These are phyloP conservation scores for Rosa hybrid DNA, from an alignment of 331 rosid genomes.

Conservation along the genomic window DNA sequence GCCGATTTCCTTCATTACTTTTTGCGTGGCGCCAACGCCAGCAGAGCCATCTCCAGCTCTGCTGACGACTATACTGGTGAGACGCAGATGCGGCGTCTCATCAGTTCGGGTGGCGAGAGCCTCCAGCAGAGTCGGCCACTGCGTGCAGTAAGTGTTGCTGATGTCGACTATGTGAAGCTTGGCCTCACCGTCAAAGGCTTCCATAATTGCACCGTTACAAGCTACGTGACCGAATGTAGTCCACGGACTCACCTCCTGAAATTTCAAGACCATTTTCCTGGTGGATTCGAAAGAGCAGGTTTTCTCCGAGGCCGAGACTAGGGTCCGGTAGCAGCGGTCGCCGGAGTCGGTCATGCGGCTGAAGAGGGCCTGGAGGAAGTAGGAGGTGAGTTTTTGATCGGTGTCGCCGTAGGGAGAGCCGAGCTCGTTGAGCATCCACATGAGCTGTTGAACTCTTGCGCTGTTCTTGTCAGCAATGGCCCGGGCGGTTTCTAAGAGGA, in stretches of 20 bases:
- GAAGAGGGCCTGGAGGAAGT: conserved; percentile 83
- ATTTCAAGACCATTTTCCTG: conserved; percentile 66
- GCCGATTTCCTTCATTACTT: conserved; percentile 78
- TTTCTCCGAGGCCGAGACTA: conserved; percentile 66
- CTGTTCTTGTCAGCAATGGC: conserved; percentile 74
- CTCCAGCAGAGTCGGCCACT: conserved; percentile 93
- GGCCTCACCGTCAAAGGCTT: conserved; percentile 76
- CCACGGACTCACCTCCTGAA: conserved; percentile 94
- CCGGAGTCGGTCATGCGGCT: conserved; percentile 82
- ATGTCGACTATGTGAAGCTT: conserved; percentile 78
- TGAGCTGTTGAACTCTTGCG: conserved; percentile 63
- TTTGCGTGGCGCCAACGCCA: conserved; percentile 37
- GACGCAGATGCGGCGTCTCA: conserved; percentile 74
- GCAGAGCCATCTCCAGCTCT: conserved; percentile 20
- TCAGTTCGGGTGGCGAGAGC: conserved; percentile 80
- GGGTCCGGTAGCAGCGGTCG: conserved; percentile 55
- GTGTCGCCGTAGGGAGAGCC: conserved; percentile 84
- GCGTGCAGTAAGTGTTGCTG: conserved; percentile 92
- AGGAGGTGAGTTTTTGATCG: conserved; percentile 71
- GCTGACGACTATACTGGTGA: conserved; percentile 58
- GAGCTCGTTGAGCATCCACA: conserved; percentile 97
- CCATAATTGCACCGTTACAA: conserved; percentile 80
- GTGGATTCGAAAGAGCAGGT: conserved; percentile 82
- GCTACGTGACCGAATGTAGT: conserved; percentile 95
- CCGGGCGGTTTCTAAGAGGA: conserved; percentile 68